These are phyloP conservation scores for Cardamine occulta DNA, from an alignment of 345 rosid species.

Conservation along the genomic window DNA sequence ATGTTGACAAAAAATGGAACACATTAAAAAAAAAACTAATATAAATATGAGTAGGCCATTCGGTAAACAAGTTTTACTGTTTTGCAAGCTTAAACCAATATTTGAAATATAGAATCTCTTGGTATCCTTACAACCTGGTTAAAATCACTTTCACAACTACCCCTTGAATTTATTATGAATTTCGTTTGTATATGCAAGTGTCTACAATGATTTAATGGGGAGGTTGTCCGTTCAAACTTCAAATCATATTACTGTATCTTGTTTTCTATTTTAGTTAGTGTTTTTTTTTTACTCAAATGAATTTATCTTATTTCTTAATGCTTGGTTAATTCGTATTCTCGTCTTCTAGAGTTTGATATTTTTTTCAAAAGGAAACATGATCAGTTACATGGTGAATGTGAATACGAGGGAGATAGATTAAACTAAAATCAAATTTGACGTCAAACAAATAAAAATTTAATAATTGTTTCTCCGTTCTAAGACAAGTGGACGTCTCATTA, in stretches of 20 bases:
- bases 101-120: not conserved
- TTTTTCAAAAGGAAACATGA: not conserved
- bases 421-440: conserved; percentile 6
- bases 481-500: conserved; percentile 37
- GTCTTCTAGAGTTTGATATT: not conserved
- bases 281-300: not conserved
- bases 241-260: not conserved
- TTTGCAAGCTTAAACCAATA: not conserved
- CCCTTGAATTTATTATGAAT: conserved; percentile 22
- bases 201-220: conserved; percentile 10
- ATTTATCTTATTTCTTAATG: not conserved
- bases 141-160: conserved; percentile 35
- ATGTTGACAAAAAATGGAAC: not conserved
- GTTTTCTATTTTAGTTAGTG: not conserved
- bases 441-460: not conserved
- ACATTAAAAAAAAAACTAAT: not conserved
- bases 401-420: not conserved
- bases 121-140: not conserved
- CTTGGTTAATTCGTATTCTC: conserved; percentile 16
- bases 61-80: not conserved
- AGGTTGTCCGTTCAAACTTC: conserved; percentile 22
- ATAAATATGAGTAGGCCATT: not conserved
- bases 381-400: not conserved
- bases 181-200: conserved; percentile 36
- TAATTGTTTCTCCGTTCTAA: conserved; percentile 25